phyloP scores from a whole-genome alignment of 768 basidiomycete genomes.

The Auriscalpium vulgare region DNA sequence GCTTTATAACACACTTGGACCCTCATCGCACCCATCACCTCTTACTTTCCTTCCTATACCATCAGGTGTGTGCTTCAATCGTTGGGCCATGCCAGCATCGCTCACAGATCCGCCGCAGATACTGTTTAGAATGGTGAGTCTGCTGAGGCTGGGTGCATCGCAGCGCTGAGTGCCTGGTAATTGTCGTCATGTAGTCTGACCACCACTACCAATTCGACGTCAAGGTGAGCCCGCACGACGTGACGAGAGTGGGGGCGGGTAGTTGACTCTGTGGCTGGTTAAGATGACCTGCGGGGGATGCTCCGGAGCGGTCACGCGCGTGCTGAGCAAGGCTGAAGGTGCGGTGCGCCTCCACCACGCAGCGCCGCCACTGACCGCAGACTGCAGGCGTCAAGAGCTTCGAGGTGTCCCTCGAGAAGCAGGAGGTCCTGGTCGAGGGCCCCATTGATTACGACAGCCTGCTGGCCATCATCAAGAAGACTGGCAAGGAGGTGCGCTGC shows the following conservation, averaged over 20 bases:
- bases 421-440: slow-evolving; percentile 66
- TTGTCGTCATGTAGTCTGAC: slow-evolving; percentile 13
- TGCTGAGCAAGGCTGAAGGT: slow-evolving; percentile 59
- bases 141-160: background rate
- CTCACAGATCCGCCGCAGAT: too few species aligned
- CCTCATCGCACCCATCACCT: too few species aligned
- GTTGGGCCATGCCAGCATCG: too few species aligned
- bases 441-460: slow-evolving; percentile 55
- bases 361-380: background rate
- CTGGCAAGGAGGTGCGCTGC: slow-evolving; percentile 71
- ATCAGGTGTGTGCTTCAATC: too few species aligned
- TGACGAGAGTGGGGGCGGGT: background rate
- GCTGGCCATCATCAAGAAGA: slow-evolving; percentile 76
- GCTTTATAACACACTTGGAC: too few species aligned
- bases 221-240: slow-evolving; percentile 41
- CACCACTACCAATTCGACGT: slow-evolving; percentile 74
- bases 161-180: background rate
- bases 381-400: slow-evolving; percentile 42
- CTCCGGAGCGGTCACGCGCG: slow-evolving; percentile 74
- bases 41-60: too few species aligned
- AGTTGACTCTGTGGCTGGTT: slow-evolving; percentile 2
- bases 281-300: slow-evolving; percentile 90
- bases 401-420: slow-evolving; percentile 56
- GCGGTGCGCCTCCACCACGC: slow-evolving; percentile 20
- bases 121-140: background rate